Conservation (phyloP, 176 grass and related monocot genomes). For the Secale cereale region DNA sequence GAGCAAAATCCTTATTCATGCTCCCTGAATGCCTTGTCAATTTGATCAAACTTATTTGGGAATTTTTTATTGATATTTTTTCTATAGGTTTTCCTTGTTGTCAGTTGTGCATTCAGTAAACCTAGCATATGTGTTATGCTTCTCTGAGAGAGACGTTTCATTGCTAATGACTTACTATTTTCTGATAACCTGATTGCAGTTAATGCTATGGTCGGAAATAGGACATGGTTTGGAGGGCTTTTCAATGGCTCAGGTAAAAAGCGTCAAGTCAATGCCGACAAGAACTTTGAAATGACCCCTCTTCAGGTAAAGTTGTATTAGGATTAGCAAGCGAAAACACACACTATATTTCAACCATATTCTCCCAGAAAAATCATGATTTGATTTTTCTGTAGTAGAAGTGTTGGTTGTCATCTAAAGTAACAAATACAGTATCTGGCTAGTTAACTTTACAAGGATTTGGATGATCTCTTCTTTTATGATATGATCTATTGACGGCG, state of each 20-base stretch:
- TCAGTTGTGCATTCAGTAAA: not conserved
- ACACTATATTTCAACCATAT: not conserved
- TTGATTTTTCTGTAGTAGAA: not conserved
- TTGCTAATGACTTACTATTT: not conserved
- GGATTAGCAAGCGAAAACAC: not conserved
- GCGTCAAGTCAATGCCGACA: constrained; percentile 49
- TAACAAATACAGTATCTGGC: not conserved
- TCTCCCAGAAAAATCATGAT: not conserved
- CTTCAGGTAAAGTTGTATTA: constrained; percentile 52
- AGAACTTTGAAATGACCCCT: constrained; percentile 42
- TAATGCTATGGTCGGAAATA: constrained; percentile 86
- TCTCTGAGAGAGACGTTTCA: not conserved
- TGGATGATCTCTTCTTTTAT: not conserved
- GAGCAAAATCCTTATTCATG: not conserved
- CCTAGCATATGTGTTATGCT: not conserved
- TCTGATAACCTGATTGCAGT: constrained; percentile 32
- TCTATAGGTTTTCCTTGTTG: not conserved
- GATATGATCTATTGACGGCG: not conserved
- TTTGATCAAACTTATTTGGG: not conserved
- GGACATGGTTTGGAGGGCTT: constrained; percentile 82
- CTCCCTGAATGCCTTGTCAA: not conserved
- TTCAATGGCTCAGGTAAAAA: constrained; percentile 70
- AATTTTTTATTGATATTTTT: not conserved
- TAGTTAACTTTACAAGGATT: constrained; percentile 1
- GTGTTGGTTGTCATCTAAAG: not conserved